phyloP scores from a whole-genome alignment of 495 filamentous ascomycete genomes.

The Parathielavia hyrcaniae region DNA sequence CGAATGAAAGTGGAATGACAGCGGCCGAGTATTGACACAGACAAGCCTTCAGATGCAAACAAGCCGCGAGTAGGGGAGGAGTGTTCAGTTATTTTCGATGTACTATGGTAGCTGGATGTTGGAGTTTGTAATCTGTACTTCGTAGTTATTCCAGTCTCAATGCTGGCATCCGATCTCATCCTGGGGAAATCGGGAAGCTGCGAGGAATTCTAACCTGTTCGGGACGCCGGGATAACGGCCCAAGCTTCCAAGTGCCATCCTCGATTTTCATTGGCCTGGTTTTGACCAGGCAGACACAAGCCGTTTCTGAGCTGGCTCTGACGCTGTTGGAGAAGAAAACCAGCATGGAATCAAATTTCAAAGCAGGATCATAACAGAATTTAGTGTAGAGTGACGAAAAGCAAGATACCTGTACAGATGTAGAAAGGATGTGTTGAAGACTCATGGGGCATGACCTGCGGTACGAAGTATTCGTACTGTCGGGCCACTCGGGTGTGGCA shows the following conservation, averaged over 20 bases:
- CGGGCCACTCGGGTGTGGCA: not conserved
- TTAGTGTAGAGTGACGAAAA: too few relatives aligned
- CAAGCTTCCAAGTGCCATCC: conserved; percentile 11
- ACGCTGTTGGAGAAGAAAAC: not conserved
- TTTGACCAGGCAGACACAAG: conserved; percentile 16
- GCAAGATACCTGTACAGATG: not conserved
- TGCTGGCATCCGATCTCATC: too few relatives aligned
- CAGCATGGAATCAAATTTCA: fast-evolving
- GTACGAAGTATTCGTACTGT: too few relatives aligned
- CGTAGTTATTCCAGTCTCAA: too few relatives aligned
- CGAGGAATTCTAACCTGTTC: conserved; percentile 1
- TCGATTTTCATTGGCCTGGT: conserved; percentile 22
- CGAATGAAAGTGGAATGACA: not conserved
- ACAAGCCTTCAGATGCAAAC: not conserved
- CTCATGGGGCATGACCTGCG: too few relatives aligned
- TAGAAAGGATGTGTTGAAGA: too few relatives aligned
- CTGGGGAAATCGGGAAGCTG: not conserved
- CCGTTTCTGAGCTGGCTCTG: conserved; percentile 22
- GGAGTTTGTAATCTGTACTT: too few relatives aligned
- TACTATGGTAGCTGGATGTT: too few relatives aligned
- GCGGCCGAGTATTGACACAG: conserved; percentile 10
- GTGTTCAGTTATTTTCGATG: not conserved
- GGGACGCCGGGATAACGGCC: not conserved
- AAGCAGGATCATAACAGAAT: not conserved
- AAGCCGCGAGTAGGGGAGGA: not conserved